phyloP scores from a whole-genome alignment of 441 rosid species.

The Manihot esculenta region DNA sequence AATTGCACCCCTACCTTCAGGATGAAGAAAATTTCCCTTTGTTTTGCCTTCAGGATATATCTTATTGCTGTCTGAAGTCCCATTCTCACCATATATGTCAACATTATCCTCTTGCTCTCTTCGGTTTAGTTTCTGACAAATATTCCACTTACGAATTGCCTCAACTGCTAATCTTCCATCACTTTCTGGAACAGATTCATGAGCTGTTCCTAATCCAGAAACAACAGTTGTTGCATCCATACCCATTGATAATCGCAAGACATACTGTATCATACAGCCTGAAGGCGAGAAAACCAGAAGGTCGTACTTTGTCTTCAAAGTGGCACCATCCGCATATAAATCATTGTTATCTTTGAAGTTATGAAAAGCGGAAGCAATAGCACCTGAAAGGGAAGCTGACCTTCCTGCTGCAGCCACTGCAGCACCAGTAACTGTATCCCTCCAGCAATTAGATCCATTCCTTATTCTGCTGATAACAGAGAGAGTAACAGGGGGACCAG shows the following conservation, averaged over 20 bases:
- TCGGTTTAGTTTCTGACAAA: constrained; percentile 66
- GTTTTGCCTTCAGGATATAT: constrained; percentile 66
- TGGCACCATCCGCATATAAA: constrained; percentile 31
- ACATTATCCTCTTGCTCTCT: constrained; percentile 72
- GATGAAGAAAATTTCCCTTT: constrained; percentile 35
- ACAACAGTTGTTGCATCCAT: constrained; percentile 31
- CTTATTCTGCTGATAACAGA: constrained; percentile 79
- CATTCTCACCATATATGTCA: constrained; percentile 82
- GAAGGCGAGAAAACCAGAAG: constrained; percentile 81
- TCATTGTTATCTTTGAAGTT: constrained; percentile 44
- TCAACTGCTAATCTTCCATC: constrained; percentile 68
- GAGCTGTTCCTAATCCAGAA: constrained; percentile 34
- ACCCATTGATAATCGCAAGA: constrained; percentile 40
- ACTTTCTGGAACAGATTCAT: constrained; percentile 53
- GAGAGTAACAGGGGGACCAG: constrained; percentile 63
- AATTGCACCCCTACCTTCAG: constrained; percentile 29
- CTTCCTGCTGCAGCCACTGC: constrained; percentile 88
- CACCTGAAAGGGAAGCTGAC: constrained; percentile 56
- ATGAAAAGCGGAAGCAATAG: constrained; percentile 73
- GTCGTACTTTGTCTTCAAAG: constrained; percentile 46
- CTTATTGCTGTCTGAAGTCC: constrained; percentile 55
- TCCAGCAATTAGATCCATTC: constrained; percentile 76
- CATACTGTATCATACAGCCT: constrained; percentile 78
- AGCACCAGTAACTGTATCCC: constrained; percentile 69
- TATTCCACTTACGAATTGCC: constrained; percentile 80